These are phyloP conservation scores for Pycnococcus provasolii DNA, from an alignment of 139 green algal species.

Conservation along the genomic window DNA sequence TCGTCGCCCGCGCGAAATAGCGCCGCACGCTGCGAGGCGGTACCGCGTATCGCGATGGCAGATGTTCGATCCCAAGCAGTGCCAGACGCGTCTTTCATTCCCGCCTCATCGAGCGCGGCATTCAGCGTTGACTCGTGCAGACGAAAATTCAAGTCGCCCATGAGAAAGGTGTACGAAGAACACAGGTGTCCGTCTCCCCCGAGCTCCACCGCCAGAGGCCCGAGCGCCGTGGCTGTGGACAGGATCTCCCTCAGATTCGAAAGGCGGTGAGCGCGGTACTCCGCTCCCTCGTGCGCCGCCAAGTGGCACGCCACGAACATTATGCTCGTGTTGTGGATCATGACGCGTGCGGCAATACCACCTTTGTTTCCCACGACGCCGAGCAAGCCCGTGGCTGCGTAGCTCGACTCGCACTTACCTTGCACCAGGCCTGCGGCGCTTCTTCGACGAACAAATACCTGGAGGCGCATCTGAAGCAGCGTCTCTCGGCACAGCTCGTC, in stretches of 20 bases:
- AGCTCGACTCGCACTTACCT: neutral
- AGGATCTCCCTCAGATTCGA: no score
- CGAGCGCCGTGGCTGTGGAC: no score
- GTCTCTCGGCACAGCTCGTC: neutral
- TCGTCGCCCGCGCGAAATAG: neutral
- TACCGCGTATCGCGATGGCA: no score
- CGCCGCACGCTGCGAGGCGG: neutral
- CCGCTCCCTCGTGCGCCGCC: constrained; percentile 15
- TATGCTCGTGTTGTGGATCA: constrained; percentile 6
- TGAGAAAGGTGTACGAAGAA: no score
- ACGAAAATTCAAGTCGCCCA: no score
- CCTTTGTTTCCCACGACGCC: constrained; percentile 21
- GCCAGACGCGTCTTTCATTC: no score
- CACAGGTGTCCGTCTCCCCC: no score
- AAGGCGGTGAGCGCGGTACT: neutral
- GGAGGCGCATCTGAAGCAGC: constrained; percentile 17
- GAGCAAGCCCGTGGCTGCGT: constrained; percentile 16
- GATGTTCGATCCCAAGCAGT: no score
- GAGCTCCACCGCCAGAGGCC: no score
- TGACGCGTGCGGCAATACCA: constrained; percentile 4
- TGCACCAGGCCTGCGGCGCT: no score
- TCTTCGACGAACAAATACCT: neutral
- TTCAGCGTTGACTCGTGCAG: no score
- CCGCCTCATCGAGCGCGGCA: no score
- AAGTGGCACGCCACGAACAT: constrained; percentile 12